Base-by-base conservation (phyloP, 805 yeast genomes). In the Ascoidea rubescens region DNA sequence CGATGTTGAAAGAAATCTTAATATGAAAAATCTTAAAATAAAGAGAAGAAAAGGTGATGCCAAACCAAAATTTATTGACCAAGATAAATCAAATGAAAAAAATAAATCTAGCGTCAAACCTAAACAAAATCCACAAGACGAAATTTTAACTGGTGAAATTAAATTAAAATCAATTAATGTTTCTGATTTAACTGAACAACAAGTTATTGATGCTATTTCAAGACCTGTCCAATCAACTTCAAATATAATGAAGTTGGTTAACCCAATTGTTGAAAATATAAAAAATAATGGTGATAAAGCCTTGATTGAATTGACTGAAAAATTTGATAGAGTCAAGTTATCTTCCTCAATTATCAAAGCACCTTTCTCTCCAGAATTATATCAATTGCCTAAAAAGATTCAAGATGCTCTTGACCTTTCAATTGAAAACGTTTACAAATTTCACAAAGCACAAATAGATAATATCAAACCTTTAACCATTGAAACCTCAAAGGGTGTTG, bases 31-130 rank as follows among this genome's bases (percentile, higher is more conserved):
- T 48, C 69, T 82, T 62, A 91, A 91, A 68, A 88, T 93, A 54
- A 81, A 96, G 2, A 80, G 99, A 69, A 79, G 99, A 65, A 84
- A 82, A 68, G 99, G 99, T 51, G 96, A 93, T 69, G 98, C 99
- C 48, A 91, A 91, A 68, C 81, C 87, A 30, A 80, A 82, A 64
- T 93, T 84, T 67, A 56, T 80, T 50, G 67, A 73, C 56, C 58
- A 62, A 51, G 56, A 59, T 53, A 61, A 54, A 42, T 57, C 60
- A 31, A 59, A 60, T 47, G 53, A 54, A 46, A 49, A 43, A 8
- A 44, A 44, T 6, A 42, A 48, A 51, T 6, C 14, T n/a, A 14
- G 4, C 2, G 4, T 50, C 10, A 16, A 37, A 17, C 21, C 31
- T 6, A 46, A 50, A 16, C 32, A 61, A 48, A 66, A 67, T 32